Conservation (phyloP, 2,329 filamentous ascomycete genomes). For the Neofusicoccum cordaticola region DNA sequence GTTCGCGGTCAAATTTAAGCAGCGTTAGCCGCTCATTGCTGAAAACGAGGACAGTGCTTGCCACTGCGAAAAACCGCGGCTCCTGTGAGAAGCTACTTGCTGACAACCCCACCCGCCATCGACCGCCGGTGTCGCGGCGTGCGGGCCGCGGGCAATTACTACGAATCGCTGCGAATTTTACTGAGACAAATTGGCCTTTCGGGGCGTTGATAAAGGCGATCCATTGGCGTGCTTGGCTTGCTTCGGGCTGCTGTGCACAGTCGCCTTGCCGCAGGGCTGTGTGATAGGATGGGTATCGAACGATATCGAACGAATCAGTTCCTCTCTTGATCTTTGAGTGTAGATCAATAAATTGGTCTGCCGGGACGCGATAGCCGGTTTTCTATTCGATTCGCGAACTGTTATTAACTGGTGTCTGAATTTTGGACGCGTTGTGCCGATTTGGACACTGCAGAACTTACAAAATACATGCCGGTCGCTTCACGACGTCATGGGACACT, state of each 20-base stretch:
- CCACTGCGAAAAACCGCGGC: neutral
- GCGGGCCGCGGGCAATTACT: neutral
- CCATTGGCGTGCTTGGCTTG: neutral
- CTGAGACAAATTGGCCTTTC: neutral
- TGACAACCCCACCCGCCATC: neutral
- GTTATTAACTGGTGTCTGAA: neutral
- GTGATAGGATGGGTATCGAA: neutral
- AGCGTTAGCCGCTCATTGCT: neutral
- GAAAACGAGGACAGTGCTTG: neutral
- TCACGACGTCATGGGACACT: too few species aligned
- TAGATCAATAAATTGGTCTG: neutral
- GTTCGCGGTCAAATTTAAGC: conserved; percentile 2
- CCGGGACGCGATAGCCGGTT: neutral
- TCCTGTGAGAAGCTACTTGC: neutral
- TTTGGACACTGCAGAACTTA: too few species aligned
- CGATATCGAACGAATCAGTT: neutral
- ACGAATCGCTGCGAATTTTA: neutral
- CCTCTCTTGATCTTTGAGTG: neutral
- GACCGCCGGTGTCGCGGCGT: neutral
- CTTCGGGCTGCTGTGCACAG: neutral
- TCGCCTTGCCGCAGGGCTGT: neutral
- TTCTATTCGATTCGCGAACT: neutral
- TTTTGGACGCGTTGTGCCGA: too few species aligned
- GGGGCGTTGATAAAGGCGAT: neutral
- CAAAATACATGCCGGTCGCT: neutral